Conservation (phyloP, 495 filamentous ascomycete species). For the Talaromyces proteolyticus region DNA sequence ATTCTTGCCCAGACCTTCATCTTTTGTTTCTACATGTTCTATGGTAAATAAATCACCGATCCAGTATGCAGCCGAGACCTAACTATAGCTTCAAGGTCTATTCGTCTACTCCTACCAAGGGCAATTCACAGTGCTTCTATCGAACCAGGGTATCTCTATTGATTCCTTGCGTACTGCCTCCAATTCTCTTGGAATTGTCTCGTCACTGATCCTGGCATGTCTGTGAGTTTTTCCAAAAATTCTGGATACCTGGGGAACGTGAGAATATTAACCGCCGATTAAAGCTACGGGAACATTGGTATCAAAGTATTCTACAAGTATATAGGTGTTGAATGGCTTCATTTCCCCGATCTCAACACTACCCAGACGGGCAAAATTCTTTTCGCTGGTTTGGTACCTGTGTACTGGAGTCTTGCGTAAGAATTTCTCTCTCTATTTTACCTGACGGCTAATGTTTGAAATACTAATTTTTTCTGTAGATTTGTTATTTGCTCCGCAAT, state of each 20-base stretch:
- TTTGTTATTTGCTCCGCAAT: constrained; percentile 40
- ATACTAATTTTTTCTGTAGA: background rate
- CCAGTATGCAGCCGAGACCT: background rate
- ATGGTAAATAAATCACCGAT: constrained; percentile 34
- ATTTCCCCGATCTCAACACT: constrained; percentile 40
- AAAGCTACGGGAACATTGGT: constrained; percentile 49
- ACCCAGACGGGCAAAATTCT: constrained; percentile 40
- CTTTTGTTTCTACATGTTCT: constrained; percentile 45
- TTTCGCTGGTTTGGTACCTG: constrained; percentile 44
- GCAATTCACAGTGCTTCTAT: constrained; percentile 44
- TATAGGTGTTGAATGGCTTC: constrained; percentile 45
- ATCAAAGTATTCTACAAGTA: constrained; percentile 55
- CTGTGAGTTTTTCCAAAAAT: constrained; percentile 38
- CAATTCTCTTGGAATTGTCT: constrained; percentile 47
- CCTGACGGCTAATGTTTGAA: background rate
- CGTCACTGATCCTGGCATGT: constrained; percentile 46
- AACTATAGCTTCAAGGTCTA: constrained; percentile 7
- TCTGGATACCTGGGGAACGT: no score
- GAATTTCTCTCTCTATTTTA: background rate
- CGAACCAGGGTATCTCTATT: constrained; percentile 44
- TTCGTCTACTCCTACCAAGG: constrained; percentile 52
- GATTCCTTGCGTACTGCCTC: constrained; percentile 48
- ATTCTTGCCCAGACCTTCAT: constrained; percentile 49
- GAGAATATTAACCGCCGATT: no score
- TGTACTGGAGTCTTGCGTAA: constrained; percentile 49